A percentile compares a stretch with the other conserved stretches of the same genome.
Conservation (phyloP, 2,329 filamentous ascomycete species). For the Fusarium torulosum region DNA sequence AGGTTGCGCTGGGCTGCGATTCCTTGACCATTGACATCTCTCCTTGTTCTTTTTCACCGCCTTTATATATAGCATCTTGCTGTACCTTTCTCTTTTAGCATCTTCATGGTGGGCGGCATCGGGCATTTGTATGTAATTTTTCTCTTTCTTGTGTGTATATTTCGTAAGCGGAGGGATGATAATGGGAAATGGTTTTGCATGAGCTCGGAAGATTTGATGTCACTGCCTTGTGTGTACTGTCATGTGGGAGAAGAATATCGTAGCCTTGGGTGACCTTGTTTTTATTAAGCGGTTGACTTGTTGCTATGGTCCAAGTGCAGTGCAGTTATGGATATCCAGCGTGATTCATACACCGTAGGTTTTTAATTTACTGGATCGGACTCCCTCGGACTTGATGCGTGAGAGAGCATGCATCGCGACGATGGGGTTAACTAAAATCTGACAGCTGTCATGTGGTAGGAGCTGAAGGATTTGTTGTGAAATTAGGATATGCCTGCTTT, state of each 20-base stretch:
- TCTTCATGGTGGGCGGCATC: conserved; percentile 35
- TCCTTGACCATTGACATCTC: conserved; percentile 13
- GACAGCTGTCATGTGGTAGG: conserved; percentile 2
- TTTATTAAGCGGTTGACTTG: not conserved
- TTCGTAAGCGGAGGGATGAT: conserved; percentile 32
- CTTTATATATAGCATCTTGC: conserved; percentile 35
- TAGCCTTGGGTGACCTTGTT: no score
- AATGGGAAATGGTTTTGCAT: conserved; percentile 31
- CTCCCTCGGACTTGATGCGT: not conserved
- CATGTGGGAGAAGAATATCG: conserved; percentile 1
- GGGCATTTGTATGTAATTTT: conserved; percentile 43
- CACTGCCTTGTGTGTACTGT: not conserved
- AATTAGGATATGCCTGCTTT: not conserved
- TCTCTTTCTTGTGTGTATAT: conserved; percentile 43
- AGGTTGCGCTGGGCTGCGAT: conserved; percentile 3
- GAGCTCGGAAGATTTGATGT: not conserved
- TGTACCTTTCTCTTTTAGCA: conserved; percentile 33
- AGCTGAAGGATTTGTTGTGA: not conserved
- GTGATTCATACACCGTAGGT: conserved; percentile 2
- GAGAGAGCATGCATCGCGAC: conserved; percentile 7
- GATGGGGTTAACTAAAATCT: conserved; percentile 22
- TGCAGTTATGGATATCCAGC: conserved; percentile 4
- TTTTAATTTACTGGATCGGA: conserved; percentile 9
- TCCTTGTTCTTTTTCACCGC: conserved; percentile 14
- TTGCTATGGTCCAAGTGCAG: conserved; percentile 2